Base-by-base conservation (phyloP, 352 stramenopile genomes). In the Pilasporangium apinafurcum region DNA sequence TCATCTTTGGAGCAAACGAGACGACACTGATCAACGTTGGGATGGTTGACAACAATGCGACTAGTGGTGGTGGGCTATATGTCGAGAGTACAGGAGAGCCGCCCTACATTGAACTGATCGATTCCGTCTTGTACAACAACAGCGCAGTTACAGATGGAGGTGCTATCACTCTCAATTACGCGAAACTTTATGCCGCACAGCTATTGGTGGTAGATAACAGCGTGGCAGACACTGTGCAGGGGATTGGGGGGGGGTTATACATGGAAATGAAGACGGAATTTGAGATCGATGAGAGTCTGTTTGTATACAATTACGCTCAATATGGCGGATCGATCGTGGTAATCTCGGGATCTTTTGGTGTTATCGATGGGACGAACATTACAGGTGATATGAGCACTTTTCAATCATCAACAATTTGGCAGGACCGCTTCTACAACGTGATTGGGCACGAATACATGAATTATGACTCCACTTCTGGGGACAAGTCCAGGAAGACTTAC, bases 111-210 rank as follows among this genome's bases (percentile, higher is more conserved):
- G 13, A 14, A 12, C 26, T 42, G 4, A 12, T 24, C 0, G 42
- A 41, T 10, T 69, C 55, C 18, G 46, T 74, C 6, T 66, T 74
- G 9, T 77, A 77, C 56, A 77, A 77, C 32, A 77, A 77, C 34
- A 62, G 59, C 4, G 65, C 59, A 10, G 21, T 8, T 6, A 36
- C 24, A 1, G 22, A 22, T 29, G 65, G 65, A 5, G 65, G 65
- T 2, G 65, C 37, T 10, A 50, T 74, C 14, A 56, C 44, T 17
- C 12, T 77, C 0, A 14, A 33, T 5, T 24, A 29, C 14, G 39
- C 50, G 6, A 32, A 17, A 6, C 9, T 38, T 7, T 18, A 4
- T 3, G 44, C 10, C 6, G 40, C 21, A 1, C 39, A 28, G 26
- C 31, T 49, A 8, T 20, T 77, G 8, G 46, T 66, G n/a, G 49